Evolutionary conservation across 768 basidiomycete species (phyloP), one percentile per base, ranked within the genome.

Genomic region (Collybia nuda): DNA sequence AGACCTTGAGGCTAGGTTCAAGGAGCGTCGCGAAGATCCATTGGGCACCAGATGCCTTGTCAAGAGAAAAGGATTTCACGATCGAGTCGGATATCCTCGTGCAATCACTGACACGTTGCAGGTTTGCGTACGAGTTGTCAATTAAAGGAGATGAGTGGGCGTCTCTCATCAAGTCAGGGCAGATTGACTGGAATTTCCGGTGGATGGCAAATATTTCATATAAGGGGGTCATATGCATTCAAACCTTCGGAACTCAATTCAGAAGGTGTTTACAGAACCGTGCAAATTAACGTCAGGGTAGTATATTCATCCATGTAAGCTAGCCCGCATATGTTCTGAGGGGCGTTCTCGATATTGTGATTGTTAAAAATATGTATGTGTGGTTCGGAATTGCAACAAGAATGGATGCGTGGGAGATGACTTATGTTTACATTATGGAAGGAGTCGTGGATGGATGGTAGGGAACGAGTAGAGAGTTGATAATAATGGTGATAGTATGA

Each of bases 311-410:
- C 32, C 32, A 32, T 32, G 9, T 22, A 14, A 17, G 18, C 21
- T 19, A 46, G 23, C 8, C 26, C 44, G 9, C 44, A 29, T 19
- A 37, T 17, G 47, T 19, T 29, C 14, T 29, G 36, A 42, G 35
- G 29, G 2, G 40, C 24, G 36, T 51, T 29, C 18, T 42, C 28
- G 29, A 42, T 51, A 47, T 44, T 48, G 47, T 40, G 19, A 52
- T 48, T 44, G 42, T 52, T 55, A 48, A 48, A 36, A 49, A 52
- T 51, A 55, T 35, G 50, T 28, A 55, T 52, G 49, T 44, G 47
- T 40, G 43, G 46, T 51, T 47, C n/a, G 28, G 21, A 44, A 39
- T 39, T 19, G 28, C 21, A 17, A 47, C 17, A 29, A 44, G 35
- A 38, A 37, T 7, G n/a, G 50, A 6, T 47, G 37, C 15, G 36